Evolutionary conservation across 176 grass and related monocot species (phyloP).

Genomic region (Eleusine indica): DNA sequence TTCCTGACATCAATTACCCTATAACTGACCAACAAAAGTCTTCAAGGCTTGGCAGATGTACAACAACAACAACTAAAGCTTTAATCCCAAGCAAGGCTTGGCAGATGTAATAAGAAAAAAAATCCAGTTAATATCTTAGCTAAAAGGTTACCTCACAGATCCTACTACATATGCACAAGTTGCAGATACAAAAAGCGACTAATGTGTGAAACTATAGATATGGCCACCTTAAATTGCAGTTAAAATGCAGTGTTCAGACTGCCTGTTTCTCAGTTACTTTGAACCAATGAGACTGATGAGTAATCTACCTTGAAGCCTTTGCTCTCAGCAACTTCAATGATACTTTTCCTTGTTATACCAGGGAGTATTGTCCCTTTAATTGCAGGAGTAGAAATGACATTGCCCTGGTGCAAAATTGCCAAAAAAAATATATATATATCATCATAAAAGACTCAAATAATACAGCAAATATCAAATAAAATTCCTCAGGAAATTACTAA

Average conservation of each 20-base stretch:
- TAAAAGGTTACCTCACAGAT: neutral
- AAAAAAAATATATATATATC: neutral
- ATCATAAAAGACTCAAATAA: neutral
- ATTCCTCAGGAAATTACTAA: neutral
- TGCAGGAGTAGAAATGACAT: slow-evolving; percentile 76
- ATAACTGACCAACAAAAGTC: neutral
- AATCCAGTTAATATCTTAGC: neutral
- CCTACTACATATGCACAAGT: neutral
- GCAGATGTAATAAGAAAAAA: neutral
- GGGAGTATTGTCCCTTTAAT: slow-evolving; percentile 88
- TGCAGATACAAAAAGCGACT: neutral
- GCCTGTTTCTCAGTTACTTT: neutral
- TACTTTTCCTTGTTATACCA: slow-evolving; percentile 94
- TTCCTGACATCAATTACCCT: neutral
- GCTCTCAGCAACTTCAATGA: slow-evolving; percentile 71
- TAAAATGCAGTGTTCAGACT: neutral
- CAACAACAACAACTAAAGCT: too few relatives aligned
- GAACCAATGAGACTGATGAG: slow-evolving; percentile 4
- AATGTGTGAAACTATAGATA: slow-evolving; percentile 18
- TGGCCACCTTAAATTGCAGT: neutral
- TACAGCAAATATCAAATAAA: neutral
- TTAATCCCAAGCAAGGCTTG: neutral
- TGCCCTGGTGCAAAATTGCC: slow-evolving; percentile 53
- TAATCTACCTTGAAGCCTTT: slow-evolving; percentile 75
- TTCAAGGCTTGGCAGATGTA: neutral